A percentile compares a stretch with the other conserved stretches of the same genome.
These are phyloP conservation scores for Apiospora saccharicola DNA, from an alignment of 2,329 filamentous ascomycete genomes.

Conservation along the genomic window DNA sequence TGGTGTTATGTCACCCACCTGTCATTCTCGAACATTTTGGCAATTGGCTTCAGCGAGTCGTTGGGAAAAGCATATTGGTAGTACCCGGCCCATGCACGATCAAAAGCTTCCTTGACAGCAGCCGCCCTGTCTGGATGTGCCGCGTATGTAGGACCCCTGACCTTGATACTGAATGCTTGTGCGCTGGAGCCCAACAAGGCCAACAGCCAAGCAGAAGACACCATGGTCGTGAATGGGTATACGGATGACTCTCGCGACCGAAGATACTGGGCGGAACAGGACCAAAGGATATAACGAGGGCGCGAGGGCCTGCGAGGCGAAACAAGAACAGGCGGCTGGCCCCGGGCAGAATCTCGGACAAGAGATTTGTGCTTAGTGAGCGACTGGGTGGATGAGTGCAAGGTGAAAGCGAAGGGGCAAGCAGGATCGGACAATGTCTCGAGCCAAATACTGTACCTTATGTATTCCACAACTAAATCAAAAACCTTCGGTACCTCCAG, in stretches of 20 bases:
- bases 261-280: not conserved
- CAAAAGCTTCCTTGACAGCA: conserved; percentile 73
- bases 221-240: conserved; percentile 10
- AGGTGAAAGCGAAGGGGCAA: not conserved
- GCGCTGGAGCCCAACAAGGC: conserved; percentile 20
- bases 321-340: not conserved
- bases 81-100: conserved; percentile 77
- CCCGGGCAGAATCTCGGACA: not conserved
- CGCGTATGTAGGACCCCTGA: conserved; percentile 36
- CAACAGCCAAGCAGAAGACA: conserved; percentile 24
- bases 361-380: not conserved
- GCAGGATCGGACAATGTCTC: not conserved
- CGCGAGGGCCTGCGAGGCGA: not conserved
- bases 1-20: conserved; percentile 58
- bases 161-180: conserved; percentile 26
- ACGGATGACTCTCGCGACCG: not conserved
- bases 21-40: conserved; percentile 71
- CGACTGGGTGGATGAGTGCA: not conserved
- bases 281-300: not conserved
- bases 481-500: not conserved
- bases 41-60: conserved; percentile 76
- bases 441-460: conserved; percentile 9
- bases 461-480: not conserved
- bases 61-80: conserved; percentile 77
- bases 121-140: conserved; percentile 55